Percentiles rank a stretch among this genome's conserved stretches.
These are phyloP conservation scores for Xylona heveae DNA, from an alignment of 495 filamentous ascomycete genomes.

Conservation along the genomic window DNA sequence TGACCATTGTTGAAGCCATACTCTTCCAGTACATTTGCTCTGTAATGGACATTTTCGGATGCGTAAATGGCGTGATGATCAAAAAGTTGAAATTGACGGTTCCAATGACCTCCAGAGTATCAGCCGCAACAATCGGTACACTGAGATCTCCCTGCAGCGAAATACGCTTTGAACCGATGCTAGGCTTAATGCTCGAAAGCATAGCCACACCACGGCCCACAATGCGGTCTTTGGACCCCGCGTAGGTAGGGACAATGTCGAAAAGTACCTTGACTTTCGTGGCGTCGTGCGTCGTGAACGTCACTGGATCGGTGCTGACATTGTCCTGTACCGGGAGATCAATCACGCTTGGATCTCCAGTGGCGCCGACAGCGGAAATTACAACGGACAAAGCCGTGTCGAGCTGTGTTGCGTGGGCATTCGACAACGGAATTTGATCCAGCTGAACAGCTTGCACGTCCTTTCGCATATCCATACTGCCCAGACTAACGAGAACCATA, in stretches of 20 bases:
- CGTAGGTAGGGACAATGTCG: constrained; percentile 93
- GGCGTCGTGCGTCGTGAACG: constrained; percentile 59
- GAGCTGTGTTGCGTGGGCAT: constrained; percentile 77
- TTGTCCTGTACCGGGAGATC: constrained; percentile 89
- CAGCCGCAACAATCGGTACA: constrained; percentile 68
- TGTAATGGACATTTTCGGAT: constrained; percentile 81
- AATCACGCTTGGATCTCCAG: constrained; percentile 68
- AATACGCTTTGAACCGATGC: constrained; percentile 58
- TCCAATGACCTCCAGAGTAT: constrained; percentile 75
- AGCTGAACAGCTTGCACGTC: constrained; percentile 60
- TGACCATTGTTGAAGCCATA: constrained; percentile 62
- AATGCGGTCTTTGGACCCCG: constrained; percentile 68
- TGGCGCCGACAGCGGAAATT: constrained; percentile 72
- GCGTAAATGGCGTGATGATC: constrained; percentile 81
- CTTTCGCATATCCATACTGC: constrained; percentile 83
- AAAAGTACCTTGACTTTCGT: constrained; percentile 76
- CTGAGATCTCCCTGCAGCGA: constrained; percentile 83
- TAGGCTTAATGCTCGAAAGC: constrained; percentile 63
- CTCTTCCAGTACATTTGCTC: constrained; percentile 94
- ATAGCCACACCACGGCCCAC: constrained; percentile 85
- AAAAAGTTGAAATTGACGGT: constrained; percentile 92
- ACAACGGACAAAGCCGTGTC: constrained; percentile 87
- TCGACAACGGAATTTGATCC: constrained; percentile 67
- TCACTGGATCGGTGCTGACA: constrained; percentile 76
- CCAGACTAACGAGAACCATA: constrained; percentile 79